A percentile compares a stretch with the other conserved stretches of the same genome.
Conservation (phyloP, 164 flowering plant species). For the Macadamia tetraphylla region DNA sequence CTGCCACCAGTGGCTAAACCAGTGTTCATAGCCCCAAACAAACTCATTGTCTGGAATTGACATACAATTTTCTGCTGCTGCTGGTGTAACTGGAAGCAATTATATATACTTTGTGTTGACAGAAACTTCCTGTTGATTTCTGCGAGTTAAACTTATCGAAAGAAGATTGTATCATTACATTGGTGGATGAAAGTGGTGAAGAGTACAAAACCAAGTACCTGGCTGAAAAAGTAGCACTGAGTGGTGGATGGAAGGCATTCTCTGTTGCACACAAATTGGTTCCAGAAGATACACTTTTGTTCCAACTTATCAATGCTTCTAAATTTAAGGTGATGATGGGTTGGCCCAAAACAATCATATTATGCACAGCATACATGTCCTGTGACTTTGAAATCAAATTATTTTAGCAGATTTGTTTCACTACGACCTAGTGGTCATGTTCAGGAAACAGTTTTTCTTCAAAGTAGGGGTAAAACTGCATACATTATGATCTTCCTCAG, state of each 20-base stretch:
- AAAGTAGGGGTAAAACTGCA: too few species aligned
- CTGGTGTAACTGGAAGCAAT: background rate
- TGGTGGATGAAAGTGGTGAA: constrained; percentile 31
- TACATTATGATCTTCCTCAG: too few species aligned
- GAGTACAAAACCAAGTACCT: constrained; percentile 14
- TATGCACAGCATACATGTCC: too few species aligned
- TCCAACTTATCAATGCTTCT: constrained; percentile 19
- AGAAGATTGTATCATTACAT: constrained; percentile 11
- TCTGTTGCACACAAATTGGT: constrained; percentile 19
- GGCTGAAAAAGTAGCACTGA: constrained; percentile 7
- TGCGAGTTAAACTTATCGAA: constrained; percentile 19
- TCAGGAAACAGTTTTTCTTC: too few species aligned
- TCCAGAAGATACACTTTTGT: constrained; percentile 25
- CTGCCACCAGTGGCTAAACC: too few species aligned
- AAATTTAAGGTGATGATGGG: constrained; percentile 17
- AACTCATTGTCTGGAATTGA: background rate
- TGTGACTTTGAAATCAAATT: too few species aligned
- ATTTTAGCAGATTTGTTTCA: background rate
- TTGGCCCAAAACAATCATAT: too few species aligned
- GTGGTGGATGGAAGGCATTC: constrained; percentile 29
- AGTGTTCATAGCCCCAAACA: too few species aligned
- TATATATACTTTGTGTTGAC: background rate
- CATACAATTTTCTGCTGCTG: background rate
- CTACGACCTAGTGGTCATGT: too few species aligned
- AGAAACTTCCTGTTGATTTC: constrained; percentile 21